These are phyloP conservation scores for Tolypocladium inflatum DNA, from an alignment of 2,329 filamentous ascomycete species.

Conservation along the genomic window DNA sequence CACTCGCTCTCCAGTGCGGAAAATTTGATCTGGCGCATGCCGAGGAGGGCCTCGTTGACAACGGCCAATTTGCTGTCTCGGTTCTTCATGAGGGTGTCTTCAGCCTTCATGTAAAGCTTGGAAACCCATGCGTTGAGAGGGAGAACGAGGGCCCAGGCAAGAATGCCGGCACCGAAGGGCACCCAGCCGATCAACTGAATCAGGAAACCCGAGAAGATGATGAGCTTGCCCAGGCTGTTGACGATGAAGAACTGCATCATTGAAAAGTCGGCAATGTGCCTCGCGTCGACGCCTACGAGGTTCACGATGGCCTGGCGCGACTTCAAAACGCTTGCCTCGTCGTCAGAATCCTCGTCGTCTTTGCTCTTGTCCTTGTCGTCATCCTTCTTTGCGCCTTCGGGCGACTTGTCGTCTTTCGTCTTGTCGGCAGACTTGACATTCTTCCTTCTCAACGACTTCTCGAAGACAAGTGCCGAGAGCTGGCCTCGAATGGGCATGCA, in stretches of 20 bases:
- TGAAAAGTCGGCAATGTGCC: constrained; percentile 60
- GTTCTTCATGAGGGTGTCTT: constrained; percentile 64
- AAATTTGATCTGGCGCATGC: constrained; percentile 80
- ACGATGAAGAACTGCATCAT: constrained; percentile 57
- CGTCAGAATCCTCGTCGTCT: constrained; percentile 37
- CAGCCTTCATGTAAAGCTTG: constrained; percentile 52
- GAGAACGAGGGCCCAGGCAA: constrained; percentile 52
- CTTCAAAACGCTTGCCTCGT: constrained; percentile 37
- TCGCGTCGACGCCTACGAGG: constrained; percentile 66
- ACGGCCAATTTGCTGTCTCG: constrained; percentile 67
- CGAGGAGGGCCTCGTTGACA: constrained; percentile 66
- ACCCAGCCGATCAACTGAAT: constrained; percentile 63
- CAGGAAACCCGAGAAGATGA: constrained; percentile 58
- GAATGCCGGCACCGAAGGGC: constrained; percentile 55
- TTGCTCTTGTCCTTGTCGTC: constrained; percentile 20
- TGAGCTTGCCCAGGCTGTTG: constrained; percentile 51
- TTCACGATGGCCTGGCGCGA: constrained; percentile 66
- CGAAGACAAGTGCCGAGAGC: constrained; percentile 62
- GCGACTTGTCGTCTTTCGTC: constrained; percentile 14
- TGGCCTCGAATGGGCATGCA: constrained; percentile 59
- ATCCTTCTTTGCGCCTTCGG: constrained; percentile 12
- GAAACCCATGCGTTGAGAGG: constrained; percentile 61
- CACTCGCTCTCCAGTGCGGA: constrained; percentile 67
- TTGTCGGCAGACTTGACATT: constrained; percentile 59
- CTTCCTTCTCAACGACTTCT: constrained; percentile 68